Base-by-base conservation (phyloP, 2,329 filamentous ascomycete species). In the Ophiognomonia clavigignenti-juglandacearum region DNA sequence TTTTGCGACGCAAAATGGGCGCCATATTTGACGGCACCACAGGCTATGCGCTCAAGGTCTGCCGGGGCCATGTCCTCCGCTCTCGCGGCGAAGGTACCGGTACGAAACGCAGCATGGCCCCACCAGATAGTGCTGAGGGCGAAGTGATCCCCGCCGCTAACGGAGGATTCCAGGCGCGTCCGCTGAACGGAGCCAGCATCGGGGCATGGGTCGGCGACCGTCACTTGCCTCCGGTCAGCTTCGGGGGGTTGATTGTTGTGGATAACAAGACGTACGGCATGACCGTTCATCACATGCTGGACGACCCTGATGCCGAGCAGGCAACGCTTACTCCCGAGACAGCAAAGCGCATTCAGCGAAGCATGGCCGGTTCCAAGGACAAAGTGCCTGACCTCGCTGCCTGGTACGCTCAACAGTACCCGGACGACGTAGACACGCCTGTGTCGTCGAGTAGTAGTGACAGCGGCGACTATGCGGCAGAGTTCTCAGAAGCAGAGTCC, bases 281-380 rank as follows among this genome's bases (percentile, higher is more conserved):
- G 88, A 96, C 89, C 19, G 92, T 97, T 0, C 92, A 97, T 60
- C 92, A 97, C 64, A 92, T 97, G 82, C 79, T 97, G 3, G 92
- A 96, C 71, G 78, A 83, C 48, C 80, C 78, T 1, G 77, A 78
- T 4, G 64, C 66, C 19, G 58, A 53, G 37, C 54, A 19, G 52
- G 20, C 43, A 13, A 45, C 43, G 13, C 18, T 45, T 35, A 45
- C 43, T 6, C 43, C 43, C n/a, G 39, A 39, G 20, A 24, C 13
- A 23, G 35, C 43, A 6, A 52, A 11, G 56, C 52, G 6, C 43
- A 53, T 20, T 54, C 64, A 35, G 23, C 52, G 56, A 2, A 47
- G 47, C 48, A 54, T 53, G 36, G 52, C 56, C 41, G 63, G 59
- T 37, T 36, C 20, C 18, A 53, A 53, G 24, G 54, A 56, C 1